Conservation (phyloP, 192 early-diverging fungal genomes). For the Gorgonomyces haynaldii region DNA sequence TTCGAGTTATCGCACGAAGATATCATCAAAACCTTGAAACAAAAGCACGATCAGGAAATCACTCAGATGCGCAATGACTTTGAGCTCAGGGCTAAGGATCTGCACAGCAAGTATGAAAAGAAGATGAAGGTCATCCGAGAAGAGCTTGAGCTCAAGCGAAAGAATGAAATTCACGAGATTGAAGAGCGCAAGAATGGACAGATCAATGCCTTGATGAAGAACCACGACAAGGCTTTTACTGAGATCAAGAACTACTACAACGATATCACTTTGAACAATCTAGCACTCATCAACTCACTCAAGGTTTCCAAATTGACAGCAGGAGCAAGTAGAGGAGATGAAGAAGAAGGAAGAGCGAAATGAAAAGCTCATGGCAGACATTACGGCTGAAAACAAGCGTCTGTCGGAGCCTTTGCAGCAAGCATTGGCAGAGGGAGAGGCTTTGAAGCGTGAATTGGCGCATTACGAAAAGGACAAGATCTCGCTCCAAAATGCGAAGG, state of each 20-base stretch:
- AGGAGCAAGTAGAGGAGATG: constrained; percentile 62
- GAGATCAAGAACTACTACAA: constrained; percentile 65
- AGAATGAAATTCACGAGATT: constrained; percentile 60
- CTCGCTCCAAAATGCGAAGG: constrained; percentile 47
- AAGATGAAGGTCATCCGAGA: constrained; percentile 51
- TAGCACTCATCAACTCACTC: constrained; percentile 51
- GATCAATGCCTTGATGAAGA: constrained; percentile 58
- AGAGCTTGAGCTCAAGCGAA: constrained; percentile 49
- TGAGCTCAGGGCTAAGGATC: constrained; percentile 46
- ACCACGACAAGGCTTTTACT: constrained; percentile 55
- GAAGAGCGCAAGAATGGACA: constrained; percentile 60
- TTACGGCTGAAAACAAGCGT: constrained; percentile 52
- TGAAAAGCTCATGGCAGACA: constrained; percentile 56
- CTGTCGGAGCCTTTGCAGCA: constrained; percentile 51
- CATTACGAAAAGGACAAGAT: constrained; percentile 57
- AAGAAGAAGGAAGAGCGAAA: constrained; percentile 61
- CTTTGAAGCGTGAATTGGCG: constrained; percentile 40
- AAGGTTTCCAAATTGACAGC: constrained; percentile 28
- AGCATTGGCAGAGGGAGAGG: constrained; percentile 48
- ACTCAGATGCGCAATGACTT: constrained; percentile 41
- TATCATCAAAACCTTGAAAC: constrained; percentile 45
- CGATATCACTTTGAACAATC: constrained; percentile 56
- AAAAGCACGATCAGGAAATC: constrained; percentile 47
- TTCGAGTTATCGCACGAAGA: constrained; percentile 55
- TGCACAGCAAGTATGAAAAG: constrained; percentile 51